These are phyloP conservation scores for Wickerhamiella galacta DNA, from an alignment of 805 yeast species.

Conservation along the genomic window DNA sequence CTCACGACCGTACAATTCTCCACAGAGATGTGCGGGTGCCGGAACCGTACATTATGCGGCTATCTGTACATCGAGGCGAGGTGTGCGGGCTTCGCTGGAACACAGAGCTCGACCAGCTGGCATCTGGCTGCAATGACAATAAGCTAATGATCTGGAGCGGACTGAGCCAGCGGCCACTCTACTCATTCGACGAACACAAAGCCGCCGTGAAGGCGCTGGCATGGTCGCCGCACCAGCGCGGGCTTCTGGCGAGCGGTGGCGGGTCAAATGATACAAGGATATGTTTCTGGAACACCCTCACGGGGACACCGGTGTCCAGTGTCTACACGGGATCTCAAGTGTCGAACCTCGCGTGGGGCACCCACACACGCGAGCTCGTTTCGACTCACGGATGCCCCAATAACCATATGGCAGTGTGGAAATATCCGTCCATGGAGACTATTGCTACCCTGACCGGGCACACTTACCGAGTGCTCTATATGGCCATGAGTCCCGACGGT, in stretches of 20 bases:
- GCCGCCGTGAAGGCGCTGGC: constrained; percentile 96
- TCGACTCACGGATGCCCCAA: constrained; percentile 90
- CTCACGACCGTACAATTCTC: constrained; percentile 66
- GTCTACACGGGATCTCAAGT: constrained; percentile 95
- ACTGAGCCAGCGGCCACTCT: constrained; percentile 44
- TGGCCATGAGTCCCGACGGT: constrained; percentile 89
- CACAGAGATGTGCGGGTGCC: constrained; percentile 86
- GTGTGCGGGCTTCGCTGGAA: constrained; percentile 96
- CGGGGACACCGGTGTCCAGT: constrained; percentile 56
- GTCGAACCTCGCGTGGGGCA: constrained; percentile 86
- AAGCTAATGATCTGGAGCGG: constrained; percentile 81
- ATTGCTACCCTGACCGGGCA: constrained; percentile 90
- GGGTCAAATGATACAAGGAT: constrained; percentile 88
- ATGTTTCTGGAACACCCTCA: constrained; percentile 81
- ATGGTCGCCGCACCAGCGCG: constrained; percentile 96
- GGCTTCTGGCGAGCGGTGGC: constrained; percentile 87
- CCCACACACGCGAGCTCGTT: constrained; percentile 78
- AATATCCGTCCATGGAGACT: constrained; percentile 82
- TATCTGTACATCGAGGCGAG: constrained; percentile 75
- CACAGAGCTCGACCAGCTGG: constrained; percentile 73
- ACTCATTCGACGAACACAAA: constrained; percentile 62
- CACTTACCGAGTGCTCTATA: constrained; percentile 75
- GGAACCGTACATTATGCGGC: constrained; percentile 56
- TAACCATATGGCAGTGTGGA: constrained; percentile 87
- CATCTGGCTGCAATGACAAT: constrained; percentile 93